phyloP scores from a whole-genome alignment of 2,329 filamentous ascomycete species.

The Penicillium sp. region DNA sequence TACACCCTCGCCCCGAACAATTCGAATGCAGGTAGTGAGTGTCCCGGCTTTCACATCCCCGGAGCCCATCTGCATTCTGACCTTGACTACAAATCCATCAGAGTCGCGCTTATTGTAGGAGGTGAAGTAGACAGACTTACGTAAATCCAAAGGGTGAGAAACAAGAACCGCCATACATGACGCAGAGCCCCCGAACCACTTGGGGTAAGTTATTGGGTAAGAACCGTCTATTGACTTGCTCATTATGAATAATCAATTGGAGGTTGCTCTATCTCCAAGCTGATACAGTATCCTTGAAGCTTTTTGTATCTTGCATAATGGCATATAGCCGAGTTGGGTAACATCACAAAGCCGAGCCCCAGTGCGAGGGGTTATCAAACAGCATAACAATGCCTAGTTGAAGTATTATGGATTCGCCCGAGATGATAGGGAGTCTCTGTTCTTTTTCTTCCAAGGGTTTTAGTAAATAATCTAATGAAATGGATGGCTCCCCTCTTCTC shows the following conservation, averaged over 20 bases:
- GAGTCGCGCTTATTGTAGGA: not conserved
- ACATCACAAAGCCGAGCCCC: not conserved
- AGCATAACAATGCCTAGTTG: not conserved
- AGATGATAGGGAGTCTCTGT: no score
- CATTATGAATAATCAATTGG: not conserved
- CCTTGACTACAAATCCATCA: constrained; percentile 18
- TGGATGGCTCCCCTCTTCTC: no score
- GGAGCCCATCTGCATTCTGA: constrained; percentile 25
- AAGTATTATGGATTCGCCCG: not conserved
- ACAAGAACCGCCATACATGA: constrained; percentile 30
- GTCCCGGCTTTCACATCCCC: constrained; percentile 15
- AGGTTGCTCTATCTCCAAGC: not conserved
- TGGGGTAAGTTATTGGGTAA: constrained; percentile 11
- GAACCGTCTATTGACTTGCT: not conserved
- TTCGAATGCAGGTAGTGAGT: constrained; percentile 15
- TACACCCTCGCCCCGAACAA: constrained; percentile 20
- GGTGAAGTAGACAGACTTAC: constrained; percentile 10
- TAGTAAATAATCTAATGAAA: no score
- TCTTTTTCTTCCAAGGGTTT: no score
- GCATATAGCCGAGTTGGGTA: constrained; percentile 9
- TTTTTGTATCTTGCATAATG: not conserved
- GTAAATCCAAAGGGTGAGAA: constrained; percentile 28
- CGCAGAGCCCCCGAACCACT: constrained; percentile 28
- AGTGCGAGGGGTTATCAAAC: not conserved
- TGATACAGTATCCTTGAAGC: not conserved